Base-by-base conservation (phyloP, 2,329 filamentous ascomycete species). In the Botrytis cinerea region DNA sequence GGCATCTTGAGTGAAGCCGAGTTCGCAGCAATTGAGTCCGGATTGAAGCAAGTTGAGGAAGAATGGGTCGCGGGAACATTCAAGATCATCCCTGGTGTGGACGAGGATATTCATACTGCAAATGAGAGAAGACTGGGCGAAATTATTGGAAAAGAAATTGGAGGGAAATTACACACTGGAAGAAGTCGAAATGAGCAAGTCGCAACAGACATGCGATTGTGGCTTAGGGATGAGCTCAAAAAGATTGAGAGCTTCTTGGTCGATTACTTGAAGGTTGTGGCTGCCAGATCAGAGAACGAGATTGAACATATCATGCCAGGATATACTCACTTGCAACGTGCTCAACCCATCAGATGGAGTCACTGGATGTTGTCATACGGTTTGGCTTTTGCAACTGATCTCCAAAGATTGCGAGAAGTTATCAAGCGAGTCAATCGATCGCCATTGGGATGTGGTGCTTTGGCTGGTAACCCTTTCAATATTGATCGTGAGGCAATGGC, bases 121-220 rank as follows among this genome's bases (percentile, higher is more conserved):
- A 92, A 92, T 77, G 90, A 92, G 83, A 89, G 91, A 72, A 88
- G 91, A 3, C 83, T 93, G 2, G 92, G 93, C 70, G 94, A 97
- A 85, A 87, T 97, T 75, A 95, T 97, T 75, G 93, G 94, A 79
- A 95, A 92, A 82, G 89, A 94, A 40, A 90, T 92, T 73, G 93
- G 91, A 0, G 94, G 95, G 38, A 97, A 97, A 85, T 88, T 97
- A 73, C 95, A 97, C 83, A 97, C 94, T 4, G 91, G 91, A 61
- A 91, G 95, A 70, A 95, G 92, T 82, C 89, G 94, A 78, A 97
- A 97, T 80, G 94, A 98, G 83, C 94, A 97, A 84, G 90, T 97
- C 73, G 94, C 91, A 66, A 95, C 92, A 35, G 94, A 97, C 80
- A 95, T 97, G 92, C 91, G 94, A 75, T 85, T 97, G 82, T 98